phyloP scores from a whole-genome alignment of 805 yeast species.

The Candida corydali region DNA sequence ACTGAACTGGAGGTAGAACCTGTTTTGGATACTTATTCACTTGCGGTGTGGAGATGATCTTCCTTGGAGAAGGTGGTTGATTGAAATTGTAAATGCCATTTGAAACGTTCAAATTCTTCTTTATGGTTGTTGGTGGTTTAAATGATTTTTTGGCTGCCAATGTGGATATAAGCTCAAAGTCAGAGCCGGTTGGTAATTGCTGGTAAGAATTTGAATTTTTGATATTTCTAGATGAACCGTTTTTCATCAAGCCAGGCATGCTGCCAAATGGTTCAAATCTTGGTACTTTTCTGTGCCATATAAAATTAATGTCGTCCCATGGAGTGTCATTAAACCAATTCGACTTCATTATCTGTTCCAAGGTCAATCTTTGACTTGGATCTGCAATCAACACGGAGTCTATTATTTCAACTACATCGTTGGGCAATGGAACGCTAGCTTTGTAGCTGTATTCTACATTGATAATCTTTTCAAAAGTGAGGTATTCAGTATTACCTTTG shows the following conservation, averaged over 20 bases:
- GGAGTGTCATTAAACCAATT: conserved; percentile 36
- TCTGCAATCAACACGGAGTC: conserved; percentile 31
- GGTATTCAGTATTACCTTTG: conserved; percentile 79
- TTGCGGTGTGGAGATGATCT: background rate
- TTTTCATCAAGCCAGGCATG: conserved; percentile 23
- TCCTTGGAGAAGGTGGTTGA: conserved; percentile 6
- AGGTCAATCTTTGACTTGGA: conserved; percentile 26
- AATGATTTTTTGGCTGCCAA: conserved; percentile 25
- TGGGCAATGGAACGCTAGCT: conserved; percentile 23
- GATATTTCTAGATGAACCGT: conserved; percentile 33
- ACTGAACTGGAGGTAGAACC: background rate
- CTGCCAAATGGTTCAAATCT: conserved; percentile 24
- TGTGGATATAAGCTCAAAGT: conserved; percentile 29
- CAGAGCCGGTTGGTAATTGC: conserved; percentile 32
- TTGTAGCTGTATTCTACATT: conserved; percentile 60
- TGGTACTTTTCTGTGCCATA: conserved; percentile 35
- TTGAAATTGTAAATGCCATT: background rate
- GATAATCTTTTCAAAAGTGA: conserved; percentile 86
- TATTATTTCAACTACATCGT: conserved; percentile 24
- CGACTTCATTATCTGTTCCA: conserved; percentile 28
- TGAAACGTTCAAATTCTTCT: conserved; percentile 12
- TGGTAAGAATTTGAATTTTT: conserved; percentile 36
- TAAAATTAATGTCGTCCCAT: conserved; percentile 37
- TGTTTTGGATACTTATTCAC: background rate
- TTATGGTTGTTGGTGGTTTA: conserved; percentile 32